A percentile compares a stretch with the other conserved stretches of the same genome.
Evolutionary conservation across 2,329 filamentous ascomycete species (phyloP).

Genomic region (Dactylellina parvicollis): DNA sequence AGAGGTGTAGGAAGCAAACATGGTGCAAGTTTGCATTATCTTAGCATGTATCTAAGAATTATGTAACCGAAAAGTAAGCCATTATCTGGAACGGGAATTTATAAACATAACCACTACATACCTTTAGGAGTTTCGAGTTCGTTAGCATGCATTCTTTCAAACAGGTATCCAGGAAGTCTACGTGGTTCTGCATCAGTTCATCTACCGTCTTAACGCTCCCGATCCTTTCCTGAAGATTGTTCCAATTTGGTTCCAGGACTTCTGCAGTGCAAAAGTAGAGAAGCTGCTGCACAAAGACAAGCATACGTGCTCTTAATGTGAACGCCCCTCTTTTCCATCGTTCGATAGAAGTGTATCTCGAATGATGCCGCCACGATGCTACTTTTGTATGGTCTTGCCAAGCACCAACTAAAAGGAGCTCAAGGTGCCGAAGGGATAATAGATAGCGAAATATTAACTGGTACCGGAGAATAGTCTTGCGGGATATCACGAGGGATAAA

Average conservation of each 20-base stretch:
- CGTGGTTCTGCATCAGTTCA: constrained; percentile 98
- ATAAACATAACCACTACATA: constrained; percentile 63
- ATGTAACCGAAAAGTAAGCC: not conserved
- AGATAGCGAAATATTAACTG: constrained; percentile 96
- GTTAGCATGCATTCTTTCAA: constrained; percentile 99
- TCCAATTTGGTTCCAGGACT: constrained; percentile 98
- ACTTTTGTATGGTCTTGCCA: constrained; percentile 91
- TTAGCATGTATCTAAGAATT: constrained; percentile 86
- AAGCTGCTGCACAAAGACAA: constrained; percentile 95
- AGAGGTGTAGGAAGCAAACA: constrained; percentile 90
- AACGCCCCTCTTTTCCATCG: constrained; percentile 92
- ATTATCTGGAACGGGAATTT: not conserved
- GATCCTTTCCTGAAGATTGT: constrained; percentile 68
- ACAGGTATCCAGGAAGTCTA: constrained; percentile 97
- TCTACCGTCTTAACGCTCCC: constrained; percentile 82
- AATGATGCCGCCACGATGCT: constrained; percentile 82
- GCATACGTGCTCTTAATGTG: constrained; percentile 91
- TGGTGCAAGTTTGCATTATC: constrained; percentile 91
- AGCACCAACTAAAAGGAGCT: constrained; percentile 82
- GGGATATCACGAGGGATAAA: constrained; percentile 90
- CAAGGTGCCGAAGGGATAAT: constrained; percentile 85
- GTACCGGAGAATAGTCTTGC: constrained; percentile 96
- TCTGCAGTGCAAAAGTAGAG: constrained; percentile 97
- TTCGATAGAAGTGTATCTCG: constrained; percentile 77
- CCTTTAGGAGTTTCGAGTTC: constrained; percentile 90